Evolutionary conservation across 352 stramenopile species (phyloP).

Genomic region (Phytophthora litchii): DNA sequence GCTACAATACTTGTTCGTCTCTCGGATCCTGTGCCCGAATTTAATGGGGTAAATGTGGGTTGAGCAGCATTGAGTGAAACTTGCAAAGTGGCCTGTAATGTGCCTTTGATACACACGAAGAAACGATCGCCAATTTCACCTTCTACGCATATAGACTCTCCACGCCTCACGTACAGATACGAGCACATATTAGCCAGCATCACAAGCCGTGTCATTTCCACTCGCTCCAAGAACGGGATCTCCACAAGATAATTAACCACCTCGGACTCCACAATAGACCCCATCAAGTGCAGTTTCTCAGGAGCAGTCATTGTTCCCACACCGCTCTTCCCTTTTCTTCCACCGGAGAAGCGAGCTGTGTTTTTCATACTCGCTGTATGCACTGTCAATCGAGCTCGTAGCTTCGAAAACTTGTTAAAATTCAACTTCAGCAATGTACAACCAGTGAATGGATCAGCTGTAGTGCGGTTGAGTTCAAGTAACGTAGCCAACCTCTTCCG

Average conservation of each 20-base stretch:
- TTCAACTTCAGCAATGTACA: conserved; percentile 70
- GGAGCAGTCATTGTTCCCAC: conserved; percentile 40
- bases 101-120: conserved; percentile 73
- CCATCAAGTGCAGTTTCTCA: conserved; percentile 71
- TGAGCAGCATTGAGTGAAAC: conserved; percentile 36
- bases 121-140: conserved; percentile 68
- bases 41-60: conserved; percentile 30
- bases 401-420: conserved; percentile 53
- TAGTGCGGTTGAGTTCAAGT: conserved; percentile 64
- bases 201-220: conserved; percentile 61
- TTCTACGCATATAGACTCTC: conserved; percentile 57
- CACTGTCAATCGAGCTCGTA: conserved; percentile 36
- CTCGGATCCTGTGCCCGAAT: not conserved
- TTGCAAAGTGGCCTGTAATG: conserved; percentile 54
- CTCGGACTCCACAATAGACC: conserved; percentile 70
- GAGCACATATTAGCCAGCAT: conserved; percentile 73
- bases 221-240: conserved; percentile 69
- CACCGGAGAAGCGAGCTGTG: conserved; percentile 58
- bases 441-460: conserved; percentile 51
- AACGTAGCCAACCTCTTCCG: conserved; percentile 64
- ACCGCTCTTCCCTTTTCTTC: conserved; percentile 21
- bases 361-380: conserved; percentile 43
- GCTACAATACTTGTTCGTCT: conserved; percentile 22
- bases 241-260: conserved; percentile 70
- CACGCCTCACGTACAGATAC: conserved; percentile 61